phyloP scores from a whole-genome alignment of 257 asterid species.

The Galeopsis tetrahit region DNA sequence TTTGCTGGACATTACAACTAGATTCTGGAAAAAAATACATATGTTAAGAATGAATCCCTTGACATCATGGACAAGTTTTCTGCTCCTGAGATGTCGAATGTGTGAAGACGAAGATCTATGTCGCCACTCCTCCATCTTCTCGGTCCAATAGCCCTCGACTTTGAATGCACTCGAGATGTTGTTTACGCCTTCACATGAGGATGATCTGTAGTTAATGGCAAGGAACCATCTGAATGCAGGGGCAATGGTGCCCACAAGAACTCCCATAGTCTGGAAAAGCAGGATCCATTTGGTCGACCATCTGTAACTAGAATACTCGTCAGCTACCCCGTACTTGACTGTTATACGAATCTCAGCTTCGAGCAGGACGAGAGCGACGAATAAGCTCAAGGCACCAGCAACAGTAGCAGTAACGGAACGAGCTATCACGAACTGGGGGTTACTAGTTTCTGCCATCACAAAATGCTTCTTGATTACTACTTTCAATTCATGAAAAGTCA shows the following conservation, averaged over 20 bases:
- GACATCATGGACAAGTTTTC: neutral
- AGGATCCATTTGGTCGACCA: conserved; percentile 21
- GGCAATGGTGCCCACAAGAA: neutral
- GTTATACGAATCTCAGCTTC: neutral
- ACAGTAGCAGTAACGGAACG: conserved; percentile 18
- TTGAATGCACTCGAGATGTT: neutral
- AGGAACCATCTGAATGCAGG: conserved; percentile 10
- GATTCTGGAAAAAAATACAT: neutral
- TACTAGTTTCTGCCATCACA: conserved; percentile 41
- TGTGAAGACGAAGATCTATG: neutral
- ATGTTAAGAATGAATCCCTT: neutral
- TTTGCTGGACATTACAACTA: neutral
- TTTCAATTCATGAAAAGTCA: neutral
- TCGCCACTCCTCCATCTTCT: neutral
- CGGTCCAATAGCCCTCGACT: neutral
- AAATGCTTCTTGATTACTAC: conserved; percentile 13
- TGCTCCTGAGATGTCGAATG: neutral
- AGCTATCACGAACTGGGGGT: conserved; percentile 41
- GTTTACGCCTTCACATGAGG: neutral
- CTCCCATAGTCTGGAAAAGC: neutral
- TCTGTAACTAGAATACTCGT: neutral
- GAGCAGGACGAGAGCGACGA: neutral
- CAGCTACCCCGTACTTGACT: neutral
- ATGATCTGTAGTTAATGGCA: neutral
- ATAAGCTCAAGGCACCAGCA: neutral